phyloP scores from a whole-genome alignment of 257 asterid species.

The Ballota nigra region DNA sequence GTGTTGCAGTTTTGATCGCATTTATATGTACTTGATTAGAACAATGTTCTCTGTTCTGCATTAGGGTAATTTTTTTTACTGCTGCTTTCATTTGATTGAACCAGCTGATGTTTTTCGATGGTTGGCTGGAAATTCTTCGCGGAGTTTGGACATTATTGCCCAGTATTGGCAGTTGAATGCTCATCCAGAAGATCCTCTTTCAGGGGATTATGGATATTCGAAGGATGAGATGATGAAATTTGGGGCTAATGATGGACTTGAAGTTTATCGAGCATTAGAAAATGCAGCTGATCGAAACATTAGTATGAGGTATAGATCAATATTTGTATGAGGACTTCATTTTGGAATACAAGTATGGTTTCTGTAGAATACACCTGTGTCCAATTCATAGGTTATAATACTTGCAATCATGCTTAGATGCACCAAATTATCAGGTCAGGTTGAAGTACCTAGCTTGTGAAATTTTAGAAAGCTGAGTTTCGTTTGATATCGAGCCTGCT shows the following conservation, averaged over 20 bases:
- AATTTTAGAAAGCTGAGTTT: no score
- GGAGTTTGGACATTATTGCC: constrained; percentile 72
- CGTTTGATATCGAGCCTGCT: no score
- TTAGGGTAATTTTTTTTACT: neutral
- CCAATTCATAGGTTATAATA: no score
- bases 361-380: no score
- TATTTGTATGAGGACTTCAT: neutral
- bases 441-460: no score
- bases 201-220: constrained; percentile 82
- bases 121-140: constrained; percentile 84
- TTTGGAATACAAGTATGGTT: neutral
- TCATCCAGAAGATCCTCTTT: constrained; percentile 63
- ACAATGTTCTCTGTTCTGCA: neutral
- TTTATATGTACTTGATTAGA: neutral
- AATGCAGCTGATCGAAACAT: constrained; percentile 67
- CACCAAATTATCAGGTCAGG: no score
- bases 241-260: constrained; percentile 66
- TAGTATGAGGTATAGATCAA: constrained; percentile 47
- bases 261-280: constrained; percentile 56
- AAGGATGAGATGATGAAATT: constrained; percentile 64
- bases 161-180: constrained; percentile 84
- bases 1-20: neutral
- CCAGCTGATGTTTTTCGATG: constrained; percentile 84
- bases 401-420: no score
- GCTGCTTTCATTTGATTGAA: constrained; percentile 22